Evolutionary conservation across 1,284 basidiomycete species (phyloP).

Genomic region (Hypsizygus ulmarius): DNA sequence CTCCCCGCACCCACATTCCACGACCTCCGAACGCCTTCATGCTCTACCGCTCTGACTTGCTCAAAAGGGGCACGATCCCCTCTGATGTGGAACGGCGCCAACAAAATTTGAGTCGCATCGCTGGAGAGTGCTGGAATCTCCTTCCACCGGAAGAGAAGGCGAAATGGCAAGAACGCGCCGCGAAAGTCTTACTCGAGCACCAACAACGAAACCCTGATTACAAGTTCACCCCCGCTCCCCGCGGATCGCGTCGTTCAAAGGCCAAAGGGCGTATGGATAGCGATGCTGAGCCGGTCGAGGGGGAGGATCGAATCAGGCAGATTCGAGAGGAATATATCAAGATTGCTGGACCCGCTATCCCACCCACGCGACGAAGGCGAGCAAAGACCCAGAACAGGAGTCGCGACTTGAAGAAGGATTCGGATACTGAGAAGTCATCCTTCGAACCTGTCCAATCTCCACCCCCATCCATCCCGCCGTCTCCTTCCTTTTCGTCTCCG

Average conservation of each 20-base stretch:
- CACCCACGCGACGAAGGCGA: slow-evolving; percentile 21
- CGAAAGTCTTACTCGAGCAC: slow-evolving; percentile 36
- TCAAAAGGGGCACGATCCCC: slow-evolving; percentile 42
- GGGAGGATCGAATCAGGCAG: slow-evolving; percentile 22
- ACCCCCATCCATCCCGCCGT: slow-evolving; percentile 15
- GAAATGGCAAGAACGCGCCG: slow-evolving; percentile 45
- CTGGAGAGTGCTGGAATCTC: slow-evolving; percentile 53
- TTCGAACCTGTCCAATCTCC: slow-evolving; percentile 4
- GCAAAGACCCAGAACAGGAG: slow-evolving; percentile 9
- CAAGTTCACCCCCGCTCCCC: slow-evolving; percentile 43
- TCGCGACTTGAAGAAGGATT: slow-evolving; percentile 4
- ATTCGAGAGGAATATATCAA: slow-evolving; percentile 24
- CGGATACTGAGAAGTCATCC: slow-evolving; percentile 3
- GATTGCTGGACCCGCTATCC: slow-evolving; percentile 22
- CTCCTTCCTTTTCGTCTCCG: slow-evolving; percentile 18
- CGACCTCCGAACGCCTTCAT: slow-evolving; percentile 85
- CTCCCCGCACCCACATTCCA: slow-evolving; percentile 45
- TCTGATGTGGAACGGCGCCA: slow-evolving; percentile 43
- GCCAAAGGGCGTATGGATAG: slow-evolving; percentile 6
- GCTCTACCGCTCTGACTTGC: slow-evolving; percentile 73
- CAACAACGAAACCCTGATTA: slow-evolving; percentile 41
- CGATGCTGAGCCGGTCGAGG: slow-evolving; percentile 9
- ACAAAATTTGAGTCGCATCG: slow-evolving; percentile 58
- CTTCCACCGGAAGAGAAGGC: slow-evolving; percentile 40
- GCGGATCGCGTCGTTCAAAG: slow-evolving; percentile 26